These are phyloP conservation scores for Davidsoniella australis DNA, from an alignment of 2,329 filamentous ascomycete genomes.

Conservation along the genomic window DNA sequence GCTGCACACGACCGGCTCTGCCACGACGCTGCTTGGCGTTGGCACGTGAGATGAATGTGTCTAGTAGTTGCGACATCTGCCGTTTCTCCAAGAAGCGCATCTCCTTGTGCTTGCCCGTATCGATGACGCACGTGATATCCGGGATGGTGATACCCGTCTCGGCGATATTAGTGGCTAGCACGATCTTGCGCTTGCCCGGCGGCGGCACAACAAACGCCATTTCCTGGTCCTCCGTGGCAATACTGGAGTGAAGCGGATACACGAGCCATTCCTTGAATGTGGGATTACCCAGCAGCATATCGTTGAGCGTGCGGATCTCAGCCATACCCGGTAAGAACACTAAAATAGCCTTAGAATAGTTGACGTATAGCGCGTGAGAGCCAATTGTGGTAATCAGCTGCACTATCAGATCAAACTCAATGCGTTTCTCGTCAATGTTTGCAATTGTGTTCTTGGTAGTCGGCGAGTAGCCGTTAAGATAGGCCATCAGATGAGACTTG, in stretches of 20 bases:
- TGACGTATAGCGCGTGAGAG: constrained; percentile 42
- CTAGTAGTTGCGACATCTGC: constrained; percentile 77
- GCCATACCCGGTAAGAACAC: constrained; percentile 89
- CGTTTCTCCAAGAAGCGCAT: constrained; percentile 92
- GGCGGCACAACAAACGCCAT: constrained; percentile 78
- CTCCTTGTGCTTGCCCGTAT: constrained; percentile 91
- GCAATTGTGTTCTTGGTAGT: constrained; percentile 59
- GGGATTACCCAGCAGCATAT: constrained; percentile 62
- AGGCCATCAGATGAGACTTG: constrained; percentile 41
- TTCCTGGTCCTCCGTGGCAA: constrained; percentile 92
- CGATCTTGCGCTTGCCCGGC: constrained; percentile 71
- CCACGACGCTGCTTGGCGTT: constrained; percentile 92
- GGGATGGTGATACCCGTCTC: constrained; percentile 98
- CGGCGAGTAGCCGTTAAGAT: constrained; percentile 55
- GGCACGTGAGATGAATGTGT: constrained; percentile 87
- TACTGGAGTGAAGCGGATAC: constrained; percentile 82
- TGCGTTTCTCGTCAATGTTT: constrained; percentile 75
- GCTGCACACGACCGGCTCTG: constrained; percentile 85
- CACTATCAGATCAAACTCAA: constrained; percentile 76
- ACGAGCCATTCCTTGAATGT: constrained; percentile 70
- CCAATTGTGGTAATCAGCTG: constrained; percentile 65
- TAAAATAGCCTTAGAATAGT: constrained; percentile 80
- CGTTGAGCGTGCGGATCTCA: constrained; percentile 78
- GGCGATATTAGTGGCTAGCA: constrained; percentile 93
- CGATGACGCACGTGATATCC: constrained; percentile 91